phyloP scores from a whole-genome alignment of 2,329 filamentous ascomycete genomes.

The Arthroderma sp. region DNA sequence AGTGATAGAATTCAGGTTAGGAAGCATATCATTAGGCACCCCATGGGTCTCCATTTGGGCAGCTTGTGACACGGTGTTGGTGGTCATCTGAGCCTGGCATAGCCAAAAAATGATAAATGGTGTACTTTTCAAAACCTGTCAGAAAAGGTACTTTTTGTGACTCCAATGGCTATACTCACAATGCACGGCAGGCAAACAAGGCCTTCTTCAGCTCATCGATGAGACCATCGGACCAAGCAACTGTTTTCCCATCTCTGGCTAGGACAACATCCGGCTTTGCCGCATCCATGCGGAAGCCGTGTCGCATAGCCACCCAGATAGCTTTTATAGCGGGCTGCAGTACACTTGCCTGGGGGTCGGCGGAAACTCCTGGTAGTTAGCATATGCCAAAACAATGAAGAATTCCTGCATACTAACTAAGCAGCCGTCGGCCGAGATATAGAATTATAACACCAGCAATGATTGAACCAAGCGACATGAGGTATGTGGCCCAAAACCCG shows the following conservation, averaged over 20 bases:
- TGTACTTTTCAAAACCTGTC: conserved; percentile 11
- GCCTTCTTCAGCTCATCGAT: conserved; percentile 9
- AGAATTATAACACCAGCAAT: too few species aligned
- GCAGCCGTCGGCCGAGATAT: too few species aligned
- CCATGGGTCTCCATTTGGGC: conserved; percentile 43
- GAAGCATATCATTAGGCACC: conserved; percentile 47
- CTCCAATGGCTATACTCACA: conserved; percentile 2
- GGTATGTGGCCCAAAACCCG: conserved; percentile 49
- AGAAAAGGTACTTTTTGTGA: conserved; percentile 8
- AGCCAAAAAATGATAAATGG: conserved; percentile 20
- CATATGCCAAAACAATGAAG: too few species aligned
- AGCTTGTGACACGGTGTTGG: conserved; percentile 31
- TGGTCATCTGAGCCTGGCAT: conserved; percentile 25
- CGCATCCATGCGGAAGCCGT: conserved; percentile 7
- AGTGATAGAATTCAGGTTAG: conserved; percentile 45
- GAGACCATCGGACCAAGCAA: conserved; percentile 8
- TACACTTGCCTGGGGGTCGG: conserved; percentile 7
- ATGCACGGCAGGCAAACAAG: conserved; percentile 8
- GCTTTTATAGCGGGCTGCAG: conserved; percentile 6
- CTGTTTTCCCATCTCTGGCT: conserved; percentile 45
- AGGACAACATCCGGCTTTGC: conserved; percentile 37
- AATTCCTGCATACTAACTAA: too few species aligned
- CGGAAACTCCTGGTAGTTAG: background rate
- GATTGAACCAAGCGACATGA: conserved; percentile 23
- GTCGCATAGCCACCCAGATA: conserved; percentile 2